These are phyloP conservation scores for Closterium sp. DNA, from an alignment of 139 green algal species.

Conservation along the genomic window DNA sequence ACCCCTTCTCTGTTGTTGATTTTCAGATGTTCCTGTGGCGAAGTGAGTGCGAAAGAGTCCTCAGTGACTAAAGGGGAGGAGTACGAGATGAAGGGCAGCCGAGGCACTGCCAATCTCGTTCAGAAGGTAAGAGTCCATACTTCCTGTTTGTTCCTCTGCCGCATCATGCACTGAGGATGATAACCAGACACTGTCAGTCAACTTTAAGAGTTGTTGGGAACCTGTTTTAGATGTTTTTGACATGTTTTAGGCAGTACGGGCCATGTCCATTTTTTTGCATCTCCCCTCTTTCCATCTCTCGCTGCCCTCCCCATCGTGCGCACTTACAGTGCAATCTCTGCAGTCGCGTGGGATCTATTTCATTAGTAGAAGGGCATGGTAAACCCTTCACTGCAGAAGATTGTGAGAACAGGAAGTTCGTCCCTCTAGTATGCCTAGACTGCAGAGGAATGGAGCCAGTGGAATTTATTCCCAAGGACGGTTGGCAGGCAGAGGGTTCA, in stretches of 20 bases:
- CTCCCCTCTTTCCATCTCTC: no score
- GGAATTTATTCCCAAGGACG: constrained; percentile 36
- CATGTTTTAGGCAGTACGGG: no score
- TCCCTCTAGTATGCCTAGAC: constrained; percentile 34
- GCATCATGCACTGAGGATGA: no score
- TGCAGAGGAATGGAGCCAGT: constrained; percentile 46
- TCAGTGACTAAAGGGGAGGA: constrained; percentile 20
- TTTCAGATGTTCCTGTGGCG: constrained; percentile 14
- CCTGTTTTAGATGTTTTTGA: no score
- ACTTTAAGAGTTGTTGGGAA: no score
- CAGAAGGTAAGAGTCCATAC: constrained; percentile 25
- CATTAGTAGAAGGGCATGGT: constrained; percentile 30
- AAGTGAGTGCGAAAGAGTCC: constrained; percentile 42
- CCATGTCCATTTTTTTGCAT: no score
- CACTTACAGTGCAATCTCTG: constrained; percentile 44
- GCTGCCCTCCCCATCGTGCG: not conserved
- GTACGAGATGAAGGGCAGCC: not conserved
- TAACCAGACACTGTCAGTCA: no score
- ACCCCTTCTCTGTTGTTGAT: not conserved
- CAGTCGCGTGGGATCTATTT: constrained; percentile 32
- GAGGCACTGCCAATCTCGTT: constrained; percentile 32
- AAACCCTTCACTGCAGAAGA: constrained; percentile 43
- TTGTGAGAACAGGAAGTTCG: constrained; percentile 36
- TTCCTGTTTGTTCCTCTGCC: no score
- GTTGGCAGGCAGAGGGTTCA: constrained; percentile 20